Percentiles rank a stretch among this genome's conserved stretches.
Conservation (phyloP, 176 grass and related monocot genomes). For the Thalia dealbata region DNA sequence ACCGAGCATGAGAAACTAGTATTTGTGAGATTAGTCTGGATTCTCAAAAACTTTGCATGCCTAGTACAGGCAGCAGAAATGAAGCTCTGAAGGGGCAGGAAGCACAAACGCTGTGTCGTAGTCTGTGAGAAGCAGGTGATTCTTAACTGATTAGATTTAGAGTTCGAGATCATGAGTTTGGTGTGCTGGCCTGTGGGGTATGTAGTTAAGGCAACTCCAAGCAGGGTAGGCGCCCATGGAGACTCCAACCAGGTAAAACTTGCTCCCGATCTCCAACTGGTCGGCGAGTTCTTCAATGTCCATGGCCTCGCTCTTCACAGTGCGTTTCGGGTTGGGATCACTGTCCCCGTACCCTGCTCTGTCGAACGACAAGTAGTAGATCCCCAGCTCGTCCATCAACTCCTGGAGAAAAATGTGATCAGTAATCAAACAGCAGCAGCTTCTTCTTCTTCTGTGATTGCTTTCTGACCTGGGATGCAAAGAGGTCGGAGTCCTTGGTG, state of each 20-base stretch:
- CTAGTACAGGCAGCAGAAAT: no score
- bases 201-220: constrained; percentile 68
- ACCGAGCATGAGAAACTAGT: no score
- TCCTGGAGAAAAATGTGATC: constrained; percentile 19
- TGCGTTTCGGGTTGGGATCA: constrained; percentile 41
- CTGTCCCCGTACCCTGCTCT: constrained; percentile 64
- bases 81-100: no score
- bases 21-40: no score
- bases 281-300: constrained; percentile 53
- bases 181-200: constrained; percentile 49
- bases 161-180: no score
- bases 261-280: constrained; percentile 36
- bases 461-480: constrained; percentile 30
- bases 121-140: no score
- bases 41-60: no score
- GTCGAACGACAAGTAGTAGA: constrained; percentile 49
- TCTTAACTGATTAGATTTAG: no score
- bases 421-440: no score
- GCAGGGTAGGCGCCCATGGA: constrained; percentile 50
- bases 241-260: constrained; percentile 44
- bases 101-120: no score
- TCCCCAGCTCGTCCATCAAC: constrained; percentile 37
- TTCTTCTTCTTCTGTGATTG: background rate
- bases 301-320: constrained; percentile 41
- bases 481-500: constrained; percentile 32